Conservation (phyloP, 2,329 filamentous ascomycete species). For the Fonsecaea monophora region DNA sequence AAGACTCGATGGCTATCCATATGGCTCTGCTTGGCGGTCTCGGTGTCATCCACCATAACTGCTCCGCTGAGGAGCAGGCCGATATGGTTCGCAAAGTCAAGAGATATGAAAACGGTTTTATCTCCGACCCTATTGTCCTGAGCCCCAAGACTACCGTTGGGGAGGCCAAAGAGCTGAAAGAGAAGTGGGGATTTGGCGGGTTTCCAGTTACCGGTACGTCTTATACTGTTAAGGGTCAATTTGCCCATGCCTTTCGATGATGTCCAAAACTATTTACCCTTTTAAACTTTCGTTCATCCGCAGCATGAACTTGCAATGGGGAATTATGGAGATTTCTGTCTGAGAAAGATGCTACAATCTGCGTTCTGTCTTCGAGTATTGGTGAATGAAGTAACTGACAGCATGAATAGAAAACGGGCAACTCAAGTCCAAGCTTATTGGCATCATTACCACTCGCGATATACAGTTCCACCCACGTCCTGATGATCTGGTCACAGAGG, state of each 20-base stretch:
- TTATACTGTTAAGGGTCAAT: constrained; percentile 36
- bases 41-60: constrained; percentile 98
- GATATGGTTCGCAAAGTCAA: constrained; percentile 99
- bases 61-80: constrained; percentile 93
- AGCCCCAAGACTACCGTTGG: constrained; percentile 84
- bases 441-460: constrained; percentile 97
- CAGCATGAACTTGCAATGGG: constrained; percentile 87
- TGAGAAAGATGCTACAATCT: constrained; percentile 48
- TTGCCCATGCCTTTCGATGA: constrained; percentile 64
- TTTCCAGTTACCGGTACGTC: constrained; percentile 97
- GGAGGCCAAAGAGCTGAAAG: constrained; percentile 90
- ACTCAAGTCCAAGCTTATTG: constrained; percentile 92
- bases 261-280: constrained; percentile 66
- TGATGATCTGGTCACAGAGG: constrained; percentile 75
- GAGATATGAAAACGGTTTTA: constrained; percentile 99
- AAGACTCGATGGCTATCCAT: constrained; percentile 99
- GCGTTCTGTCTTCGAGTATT: constrained; percentile 16
- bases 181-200: constrained; percentile 97
- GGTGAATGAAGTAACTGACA: constrained; percentile 24
- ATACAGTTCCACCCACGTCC: constrained; percentile 91
- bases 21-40: constrained; percentile 65
- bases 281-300: constrained; percentile 99
- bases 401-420: constrained; percentile 77
- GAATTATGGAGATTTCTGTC: constrained; percentile 78
- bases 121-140: constrained; percentile 92